Conservation (phyloP, 169 alveolate genomes). For the Plasmodium adleri region DNA sequence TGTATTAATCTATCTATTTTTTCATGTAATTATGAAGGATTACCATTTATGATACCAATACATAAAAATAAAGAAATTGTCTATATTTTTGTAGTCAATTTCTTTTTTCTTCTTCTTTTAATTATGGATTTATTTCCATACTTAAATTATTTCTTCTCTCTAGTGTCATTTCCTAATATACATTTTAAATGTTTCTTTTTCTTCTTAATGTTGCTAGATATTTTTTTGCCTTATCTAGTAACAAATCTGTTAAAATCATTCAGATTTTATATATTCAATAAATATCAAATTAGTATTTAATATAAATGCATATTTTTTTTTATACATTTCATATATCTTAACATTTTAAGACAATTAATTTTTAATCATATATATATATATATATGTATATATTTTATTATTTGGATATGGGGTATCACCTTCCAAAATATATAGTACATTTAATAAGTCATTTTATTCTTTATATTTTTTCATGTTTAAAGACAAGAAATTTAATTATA, state of each 20-base stretch:
- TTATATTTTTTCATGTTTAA: background rate
- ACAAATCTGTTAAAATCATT: slow-evolving; percentile 11
- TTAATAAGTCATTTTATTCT: background rate
- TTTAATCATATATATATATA: too few species aligned
- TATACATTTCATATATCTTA: too few species aligned
- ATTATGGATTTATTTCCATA: slow-evolving; percentile 51
- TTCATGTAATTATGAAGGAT: slow-evolving; percentile 91
- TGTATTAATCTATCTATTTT: slow-evolving; percentile 87
- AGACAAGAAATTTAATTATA: too few species aligned
- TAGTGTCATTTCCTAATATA: slow-evolving; percentile 58
- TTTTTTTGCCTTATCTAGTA: slow-evolving; percentile 47
- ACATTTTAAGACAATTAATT: too few species aligned
- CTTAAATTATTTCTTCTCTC: slow-evolving; percentile 61
- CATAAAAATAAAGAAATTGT: slow-evolving; percentile 80
- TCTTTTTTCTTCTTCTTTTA: slow-evolving; percentile 33
- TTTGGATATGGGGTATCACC: too few species aligned
- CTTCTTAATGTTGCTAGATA: slow-evolving; percentile 34
- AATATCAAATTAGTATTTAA: slow-evolving; percentile 8
- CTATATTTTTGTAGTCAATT: slow-evolving; percentile 44
- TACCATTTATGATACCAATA: slow-evolving; percentile 90
- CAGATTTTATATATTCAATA: slow-evolving; percentile 27
- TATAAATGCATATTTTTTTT: background rate
- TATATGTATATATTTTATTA: too few species aligned
- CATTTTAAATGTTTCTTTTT: slow-evolving; percentile 34
- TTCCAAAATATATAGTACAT: background rate